Conservation (phyloP, 352 stramenopile species). For the Globisporangium abappressorium region DNA sequence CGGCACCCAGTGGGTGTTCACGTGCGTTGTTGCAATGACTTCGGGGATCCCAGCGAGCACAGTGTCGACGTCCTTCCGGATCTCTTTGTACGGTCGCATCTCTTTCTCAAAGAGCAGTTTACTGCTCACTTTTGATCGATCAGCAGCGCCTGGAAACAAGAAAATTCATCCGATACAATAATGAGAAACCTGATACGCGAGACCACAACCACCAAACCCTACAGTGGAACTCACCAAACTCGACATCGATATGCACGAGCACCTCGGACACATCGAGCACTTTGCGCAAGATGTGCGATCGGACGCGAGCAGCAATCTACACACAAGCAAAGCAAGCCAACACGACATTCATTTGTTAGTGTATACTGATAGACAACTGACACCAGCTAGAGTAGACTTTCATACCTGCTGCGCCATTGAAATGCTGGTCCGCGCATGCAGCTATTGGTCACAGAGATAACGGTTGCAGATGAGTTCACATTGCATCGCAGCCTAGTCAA, state of each 20-base stretch:
- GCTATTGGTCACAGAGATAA: slow-evolving; percentile 21
- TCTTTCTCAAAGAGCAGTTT: slow-evolving; percentile 45
- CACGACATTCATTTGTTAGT: background rate
- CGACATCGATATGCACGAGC: slow-evolving; percentile 83
- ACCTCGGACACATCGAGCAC: slow-evolving; percentile 84
- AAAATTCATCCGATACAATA: too few relatives aligned
- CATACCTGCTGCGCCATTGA: slow-evolving; percentile 79
- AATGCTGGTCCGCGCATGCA: slow-evolving; percentile 77
- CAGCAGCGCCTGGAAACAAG: slow-evolving; percentile 20
- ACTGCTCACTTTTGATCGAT: slow-evolving; percentile 20
- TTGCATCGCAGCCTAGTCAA: background rate
- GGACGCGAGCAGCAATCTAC: slow-evolving; percentile 67
- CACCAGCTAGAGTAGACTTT: background rate
- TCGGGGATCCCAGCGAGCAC: slow-evolving; percentile 63
- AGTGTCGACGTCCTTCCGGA: slow-evolving; percentile 64
- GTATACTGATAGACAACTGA: background rate
- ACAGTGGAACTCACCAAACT: slow-evolving; percentile 39
- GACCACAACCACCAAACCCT: too few relatives aligned
- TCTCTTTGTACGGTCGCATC: slow-evolving; percentile 74
- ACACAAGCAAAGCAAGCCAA: background rate
- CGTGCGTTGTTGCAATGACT: slow-evolving; percentile 70
- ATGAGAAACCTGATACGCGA: too few relatives aligned
- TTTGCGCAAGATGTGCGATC: slow-evolving; percentile 62
- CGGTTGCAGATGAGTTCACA: background rate
- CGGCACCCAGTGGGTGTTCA: slow-evolving; percentile 80